Conservation (phyloP, 768 basidiomycete species). For the Lyophyllum semitale region DNA sequence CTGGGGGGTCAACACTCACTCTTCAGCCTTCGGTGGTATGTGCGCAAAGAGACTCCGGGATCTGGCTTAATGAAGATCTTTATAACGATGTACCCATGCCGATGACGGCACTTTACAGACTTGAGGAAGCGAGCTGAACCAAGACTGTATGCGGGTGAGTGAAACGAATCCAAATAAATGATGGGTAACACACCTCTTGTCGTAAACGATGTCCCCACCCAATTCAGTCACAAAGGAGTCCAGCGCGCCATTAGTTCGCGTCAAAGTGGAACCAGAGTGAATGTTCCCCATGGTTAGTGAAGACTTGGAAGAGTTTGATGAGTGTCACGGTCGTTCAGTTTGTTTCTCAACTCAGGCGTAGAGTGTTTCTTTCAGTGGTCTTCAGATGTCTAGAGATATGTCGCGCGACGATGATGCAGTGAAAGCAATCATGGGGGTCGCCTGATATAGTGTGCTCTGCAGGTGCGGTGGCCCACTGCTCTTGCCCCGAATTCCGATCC, state of each 20-base stretch:
- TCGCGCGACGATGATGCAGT: background rate
- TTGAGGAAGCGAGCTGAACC: slow-evolving; percentile 48
- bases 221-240: slow-evolving; percentile 93
- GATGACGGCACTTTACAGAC: slow-evolving; percentile 86
- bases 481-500: background rate
- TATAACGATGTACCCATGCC: slow-evolving; percentile 80
- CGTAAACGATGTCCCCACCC: slow-evolving; percentile 84
- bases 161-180: background rate
- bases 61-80: slow-evolving; percentile 98
- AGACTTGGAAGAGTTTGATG: background rate
- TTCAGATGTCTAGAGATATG: background rate
- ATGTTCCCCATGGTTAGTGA: slow-evolving; percentile 69
- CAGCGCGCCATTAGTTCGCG: slow-evolving; percentile 75
- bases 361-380: background rate
- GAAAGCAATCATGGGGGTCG: background rate
- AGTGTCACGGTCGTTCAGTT: background rate
- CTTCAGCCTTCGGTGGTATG: slow-evolving; percentile 78
- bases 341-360: background rate
- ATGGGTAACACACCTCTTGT: slow-evolving; percentile 69
- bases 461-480: background rate
- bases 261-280: slow-evolving; percentile 69
- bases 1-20: slow-evolving; percentile 40
- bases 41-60: slow-evolving; percentile 74
- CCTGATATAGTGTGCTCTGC: background rate
- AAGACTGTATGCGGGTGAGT: slow-evolving; percentile 16